These are phyloP conservation scores for Micractinium sp. DNA, from an alignment of 139 green algal genomes.

Conservation along the genomic window DNA sequence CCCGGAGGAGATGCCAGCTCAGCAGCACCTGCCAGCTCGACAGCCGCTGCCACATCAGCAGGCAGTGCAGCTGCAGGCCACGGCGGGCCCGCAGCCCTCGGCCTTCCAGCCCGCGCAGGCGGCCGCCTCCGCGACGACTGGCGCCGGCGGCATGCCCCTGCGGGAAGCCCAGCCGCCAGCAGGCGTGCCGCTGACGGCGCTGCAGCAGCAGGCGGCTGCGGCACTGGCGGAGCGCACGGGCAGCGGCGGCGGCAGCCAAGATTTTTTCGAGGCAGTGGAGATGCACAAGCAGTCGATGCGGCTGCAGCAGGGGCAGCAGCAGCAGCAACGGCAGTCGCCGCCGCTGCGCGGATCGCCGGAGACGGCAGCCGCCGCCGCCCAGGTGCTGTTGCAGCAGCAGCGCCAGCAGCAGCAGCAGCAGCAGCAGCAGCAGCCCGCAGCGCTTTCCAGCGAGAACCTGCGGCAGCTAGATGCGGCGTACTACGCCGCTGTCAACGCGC, in stretches of 20 bases:
- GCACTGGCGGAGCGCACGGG: background rate
- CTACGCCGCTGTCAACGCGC: background rate
- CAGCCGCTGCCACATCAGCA: background rate
- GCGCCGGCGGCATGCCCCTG: background rate
- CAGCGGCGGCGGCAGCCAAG: constrained; percentile 1
- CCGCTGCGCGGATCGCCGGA: background rate
- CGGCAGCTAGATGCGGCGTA: background rate
- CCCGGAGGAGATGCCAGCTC: constrained; percentile 22
- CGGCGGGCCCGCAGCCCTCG: background rate
- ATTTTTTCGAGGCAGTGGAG: constrained; percentile 25
- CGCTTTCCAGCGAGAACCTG: background rate
- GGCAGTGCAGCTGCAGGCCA: background rate
- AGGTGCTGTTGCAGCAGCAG: background rate
- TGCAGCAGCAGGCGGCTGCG: constrained; percentile 14
- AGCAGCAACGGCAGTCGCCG: background rate
- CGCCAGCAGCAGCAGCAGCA: background rate
- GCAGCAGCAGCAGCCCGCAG: constrained; percentile 10
- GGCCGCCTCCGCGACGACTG: too few species aligned
- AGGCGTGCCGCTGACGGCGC: background rate
- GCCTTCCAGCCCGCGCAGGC: background rate
- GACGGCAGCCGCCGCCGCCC: background rate
- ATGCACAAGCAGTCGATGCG: constrained; percentile 35
- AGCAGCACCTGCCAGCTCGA: background rate
- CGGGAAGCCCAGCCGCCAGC: background rate
- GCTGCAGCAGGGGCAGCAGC: constrained; percentile 12